Percentiles rank a stretch among this genome's conserved stretches.
Conservation (phyloP, 768 basidiomycete species). For the Amanita muscaria region DNA sequence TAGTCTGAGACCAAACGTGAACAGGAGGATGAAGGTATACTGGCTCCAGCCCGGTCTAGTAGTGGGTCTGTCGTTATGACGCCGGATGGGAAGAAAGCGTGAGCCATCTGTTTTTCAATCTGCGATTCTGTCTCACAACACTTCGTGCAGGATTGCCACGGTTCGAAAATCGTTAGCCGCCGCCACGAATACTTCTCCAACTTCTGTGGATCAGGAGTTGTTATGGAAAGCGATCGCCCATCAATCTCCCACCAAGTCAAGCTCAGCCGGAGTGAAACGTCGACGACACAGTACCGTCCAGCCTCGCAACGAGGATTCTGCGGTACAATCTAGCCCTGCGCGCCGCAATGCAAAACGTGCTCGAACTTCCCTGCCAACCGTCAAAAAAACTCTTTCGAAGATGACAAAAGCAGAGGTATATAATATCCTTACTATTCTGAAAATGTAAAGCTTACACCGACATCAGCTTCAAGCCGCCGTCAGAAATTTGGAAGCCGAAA, state of each 20-base stretch:
- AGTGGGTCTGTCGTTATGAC: slow-evolving; percentile 33
- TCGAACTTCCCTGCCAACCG: slow-evolving; percentile 9
- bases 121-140: slow-evolving; percentile 1
- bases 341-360: slow-evolving; percentile 8
- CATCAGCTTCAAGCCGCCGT: slow-evolving; percentile 23
- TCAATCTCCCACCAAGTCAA: slow-evolving; percentile 10
- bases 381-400: slow-evolving; percentile 20
- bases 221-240: slow-evolving; percentile 31
- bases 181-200: slow-evolving; percentile 16
- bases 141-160: slow-evolving; percentile 20
- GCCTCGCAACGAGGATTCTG: not conserved
- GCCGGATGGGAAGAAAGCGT: slow-evolving; percentile 37
- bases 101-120: slow-evolving; percentile 13
- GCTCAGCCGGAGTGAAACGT: slow-evolving; percentile 18
- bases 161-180: slow-evolving; percentile 25
- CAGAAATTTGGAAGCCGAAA: slow-evolving; percentile 15
- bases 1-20: not conserved
- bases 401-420: slow-evolving; percentile 38
- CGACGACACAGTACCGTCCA: slow-evolving; percentile 10
- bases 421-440: slow-evolving; percentile 3
- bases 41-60: slow-evolving; percentile 27
- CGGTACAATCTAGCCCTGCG: slow-evolving; percentile 5
- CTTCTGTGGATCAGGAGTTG: slow-evolving; percentile 24
- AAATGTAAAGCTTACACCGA: not conserved
- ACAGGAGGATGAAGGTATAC: slow-evolving; percentile 37